Evolutionary conservation across 73 alveolate species (phyloP).

Genomic region (Loxodes magnus): DNA sequence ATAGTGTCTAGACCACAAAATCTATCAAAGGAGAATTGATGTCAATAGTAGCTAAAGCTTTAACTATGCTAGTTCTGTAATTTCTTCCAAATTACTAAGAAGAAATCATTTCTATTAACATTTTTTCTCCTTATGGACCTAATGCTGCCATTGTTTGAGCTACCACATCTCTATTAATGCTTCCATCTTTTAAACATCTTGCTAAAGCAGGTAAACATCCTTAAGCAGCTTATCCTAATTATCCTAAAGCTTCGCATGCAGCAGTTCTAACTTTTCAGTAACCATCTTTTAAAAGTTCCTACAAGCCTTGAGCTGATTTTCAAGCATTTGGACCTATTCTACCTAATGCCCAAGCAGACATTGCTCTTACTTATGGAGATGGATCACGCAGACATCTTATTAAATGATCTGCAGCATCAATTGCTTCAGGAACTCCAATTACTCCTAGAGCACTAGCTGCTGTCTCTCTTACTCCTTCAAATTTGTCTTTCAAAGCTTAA

Average conservation of each 20-base stretch:
- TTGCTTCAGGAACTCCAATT: slow-evolving; percentile 85
- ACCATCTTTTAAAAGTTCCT: slow-evolving; percentile 54
- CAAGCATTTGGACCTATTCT: slow-evolving; percentile 61
- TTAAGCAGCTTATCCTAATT: slow-evolving; percentile 66
- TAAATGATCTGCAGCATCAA: slow-evolving; percentile 57
- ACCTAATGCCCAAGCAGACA: slow-evolving; percentile 85
- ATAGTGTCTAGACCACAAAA: slow-evolving; percentile 73
- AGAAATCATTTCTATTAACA: slow-evolving; percentile 48
- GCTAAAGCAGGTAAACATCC: slow-evolving; percentile 63
- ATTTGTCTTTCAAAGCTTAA: neutral
- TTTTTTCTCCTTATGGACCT: slow-evolving; percentile 82
- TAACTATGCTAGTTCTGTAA: neutral
- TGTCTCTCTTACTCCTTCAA: slow-evolving; percentile 43
- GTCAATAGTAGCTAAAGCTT: slow-evolving; percentile 61
- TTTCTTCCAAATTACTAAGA: neutral
- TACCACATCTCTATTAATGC: slow-evolving; percentile 73
- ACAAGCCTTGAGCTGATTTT: slow-evolving; percentile 49
- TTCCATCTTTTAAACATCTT: slow-evolving; percentile 67
- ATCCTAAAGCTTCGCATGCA: slow-evolving; percentile 76
- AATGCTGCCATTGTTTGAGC: slow-evolving; percentile 80
- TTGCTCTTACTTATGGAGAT: slow-evolving; percentile 74
- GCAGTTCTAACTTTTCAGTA: slow-evolving; percentile 93
- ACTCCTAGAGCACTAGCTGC: slow-evolving; percentile 69
- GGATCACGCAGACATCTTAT: slow-evolving; percentile 49
- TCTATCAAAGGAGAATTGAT: slow-evolving; percentile 74